Base-by-base conservation (phyloP, 75 land plant genomes). In the Cunninghamia lanceolata region DNA sequence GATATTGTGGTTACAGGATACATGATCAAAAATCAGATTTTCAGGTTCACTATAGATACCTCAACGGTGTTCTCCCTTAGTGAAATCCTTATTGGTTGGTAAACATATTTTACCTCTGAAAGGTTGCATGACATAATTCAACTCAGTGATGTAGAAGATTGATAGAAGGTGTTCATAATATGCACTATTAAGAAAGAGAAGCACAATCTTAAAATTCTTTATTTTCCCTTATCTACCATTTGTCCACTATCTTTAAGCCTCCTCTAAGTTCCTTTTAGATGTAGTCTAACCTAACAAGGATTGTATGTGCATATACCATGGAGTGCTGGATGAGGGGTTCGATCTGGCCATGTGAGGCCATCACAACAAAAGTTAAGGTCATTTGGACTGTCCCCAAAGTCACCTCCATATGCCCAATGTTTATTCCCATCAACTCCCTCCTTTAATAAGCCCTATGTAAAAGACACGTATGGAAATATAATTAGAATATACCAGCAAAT, bases 321-420 rank as follows among this genome's bases (percentile, higher is more conserved):
- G 35, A 98, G 45, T 81, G 94, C 99, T 68, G 99, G 99, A 91
- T 98, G 99, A 86, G 94, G 94, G 52, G 93, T 94, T 82, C 99
- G 88, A 89, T 98, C 99, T 82, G 99, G 99, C 99, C 99, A 98
- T 10, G 84, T 88, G 10, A 98, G 82, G 9, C 99, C 99, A 89
- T 97, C 94, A 53, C 95, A 32, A 86, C 99, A 98, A 83, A 98
- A 98, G 87, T 96, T 98, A 86, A 93, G 88, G 86, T 98, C 99
- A 94, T 97, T 97, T 9, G 99, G 99, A 10, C 45, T 70, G 89
- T 98, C 99, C 19, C 99, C 99, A 91, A 98, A 98, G 85, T 98
- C 99, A 63, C 99, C 99, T 85, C 99, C 99, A 90, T 98, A 98
- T 34, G 99, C 99, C 99, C 99, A 98, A 50, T 91, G 91, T 79